Base-by-base conservation (phyloP, 2,329 filamentous ascomycete species). In the Ophiostoma populinum region DNA sequence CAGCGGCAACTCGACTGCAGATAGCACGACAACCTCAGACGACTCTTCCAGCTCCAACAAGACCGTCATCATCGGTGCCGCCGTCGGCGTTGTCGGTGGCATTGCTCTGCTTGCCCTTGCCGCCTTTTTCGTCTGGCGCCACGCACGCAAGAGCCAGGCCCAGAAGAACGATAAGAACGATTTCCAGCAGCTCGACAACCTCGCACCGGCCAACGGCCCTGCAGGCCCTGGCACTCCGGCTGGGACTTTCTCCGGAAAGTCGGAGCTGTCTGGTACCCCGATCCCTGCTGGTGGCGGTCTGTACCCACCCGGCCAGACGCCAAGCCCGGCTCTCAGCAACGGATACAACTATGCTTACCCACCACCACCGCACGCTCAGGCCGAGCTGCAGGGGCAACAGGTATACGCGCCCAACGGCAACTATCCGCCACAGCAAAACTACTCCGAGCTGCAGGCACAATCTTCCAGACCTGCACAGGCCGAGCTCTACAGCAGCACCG, bases 41-140 rank as follows among this genome's bases (percentile, higher is more conserved):
- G 7, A 22, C 28, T 7, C 29, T 7, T 36, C 37, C 27, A 40
- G 47, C 2, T 45, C 47, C 7, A 53, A 50, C 25, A 47, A 49
- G 0, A 48, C 43, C 4, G 46, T 55, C 17, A 60, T 63, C 20
- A 44, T 41, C 4, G 52, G 55, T 2, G 54, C 47, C 4, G 51
- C 52, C 1, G 48, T 52, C 6, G 57, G 55, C 5, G 49, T 42
- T 4, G 40, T 57, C 7, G 49, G 38, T 2, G 54, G 49, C 5
- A 42, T 58, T 2, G 46, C 40, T 7, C 25, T 53, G 10, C 39
- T 56, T 4, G 51, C 50, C 0, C 40, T 49, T 0, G 49, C 55
- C 17, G 49, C 62, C 36, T 53, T 61, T 44, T 49, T 60, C 27
- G 44, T 56, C 17, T 41, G 46, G 37, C 45, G 45, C 17, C 42